Percentiles rank a stretch among this genome's conserved stretches.
phyloP scores from a whole-genome alignment of 75 land plant genomes.

The Pinus albicaulis region DNA sequence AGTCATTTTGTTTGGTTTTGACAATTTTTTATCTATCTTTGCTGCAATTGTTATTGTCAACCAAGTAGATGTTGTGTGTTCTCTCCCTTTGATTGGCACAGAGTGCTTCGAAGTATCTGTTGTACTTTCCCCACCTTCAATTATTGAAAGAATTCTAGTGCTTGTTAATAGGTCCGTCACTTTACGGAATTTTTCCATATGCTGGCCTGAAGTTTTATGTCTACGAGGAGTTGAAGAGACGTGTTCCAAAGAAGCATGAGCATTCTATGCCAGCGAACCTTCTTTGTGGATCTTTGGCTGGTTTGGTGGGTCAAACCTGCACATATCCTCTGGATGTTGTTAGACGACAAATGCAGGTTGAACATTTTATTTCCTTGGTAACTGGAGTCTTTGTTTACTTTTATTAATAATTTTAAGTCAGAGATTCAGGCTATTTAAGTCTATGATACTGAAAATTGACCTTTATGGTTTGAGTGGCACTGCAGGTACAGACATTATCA shows the following conservation, averaged over 20 bases:
- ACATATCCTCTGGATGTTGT: constrained; percentile 99
- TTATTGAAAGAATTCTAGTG: not conserved
- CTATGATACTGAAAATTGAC: not conserved
- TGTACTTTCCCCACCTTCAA: not conserved
- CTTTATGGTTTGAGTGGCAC: constrained; percentile 1
- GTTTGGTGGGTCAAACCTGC: constrained; percentile 86
- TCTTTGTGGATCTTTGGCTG: constrained; percentile 90
- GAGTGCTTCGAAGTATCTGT: not conserved
- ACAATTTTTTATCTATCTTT: not conserved
- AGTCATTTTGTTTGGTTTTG: no score
- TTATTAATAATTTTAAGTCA: not conserved
- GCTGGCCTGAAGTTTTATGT: constrained; percentile 94
- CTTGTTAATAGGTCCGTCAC: constrained; percentile 69
- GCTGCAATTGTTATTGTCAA: not conserved
- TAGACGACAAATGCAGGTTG: constrained; percentile 97
- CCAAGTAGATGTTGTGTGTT: not conserved
- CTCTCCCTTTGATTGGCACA: not conserved
- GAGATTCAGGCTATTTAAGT: not conserved
- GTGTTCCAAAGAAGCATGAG: constrained; percentile 67
- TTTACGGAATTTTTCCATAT: constrained; percentile 93
- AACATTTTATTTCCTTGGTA: not conserved
- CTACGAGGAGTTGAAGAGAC: constrained; percentile 75
- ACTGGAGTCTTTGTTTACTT: not conserved
- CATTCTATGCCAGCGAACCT: constrained; percentile 57
- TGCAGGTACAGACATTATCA: constrained; percentile 63